Percentiles rank a stretch among this genome's conserved stretches.
Evolutionary conservation across 768 basidiomycete species (phyloP).

Genomic region (Cyclocybe cylindracea): DNA sequence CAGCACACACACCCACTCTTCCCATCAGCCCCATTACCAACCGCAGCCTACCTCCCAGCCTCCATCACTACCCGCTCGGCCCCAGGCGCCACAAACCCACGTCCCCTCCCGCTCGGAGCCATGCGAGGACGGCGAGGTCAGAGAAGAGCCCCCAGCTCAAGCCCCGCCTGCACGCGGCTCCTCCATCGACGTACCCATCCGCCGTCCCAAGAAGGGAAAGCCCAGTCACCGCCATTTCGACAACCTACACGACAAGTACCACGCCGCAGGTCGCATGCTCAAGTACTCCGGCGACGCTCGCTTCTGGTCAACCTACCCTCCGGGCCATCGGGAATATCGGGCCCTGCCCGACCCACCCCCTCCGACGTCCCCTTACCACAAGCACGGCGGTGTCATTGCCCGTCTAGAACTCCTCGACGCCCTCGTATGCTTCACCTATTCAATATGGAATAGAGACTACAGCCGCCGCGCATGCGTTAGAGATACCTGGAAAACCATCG

Average conservation of each 20-base stretch:
- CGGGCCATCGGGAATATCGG: constrained; percentile 63
- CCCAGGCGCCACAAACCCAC: constrained; percentile 20
- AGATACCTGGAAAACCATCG: constrained; percentile 69
- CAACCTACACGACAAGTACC: constrained; percentile 68
- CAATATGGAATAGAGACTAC: constrained; percentile 79
- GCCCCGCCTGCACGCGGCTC: constrained; percentile 23
- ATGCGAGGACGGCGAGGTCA: constrained; percentile 56
- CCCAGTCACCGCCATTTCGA: constrained; percentile 50
- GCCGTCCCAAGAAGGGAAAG: constrained; percentile 66
- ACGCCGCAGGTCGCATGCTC: constrained; percentile 67
- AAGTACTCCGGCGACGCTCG: constrained; percentile 85
- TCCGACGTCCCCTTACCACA: constrained; percentile 70
- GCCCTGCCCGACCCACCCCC: constrained; percentile 65
- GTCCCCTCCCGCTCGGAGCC: constrained; percentile 40
- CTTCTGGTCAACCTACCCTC: constrained; percentile 72
- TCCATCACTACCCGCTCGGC: constrained; percentile 24
- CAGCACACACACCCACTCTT: constrained; percentile 25
- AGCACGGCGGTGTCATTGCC: constrained; percentile 73
- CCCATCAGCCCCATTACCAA: constrained; percentile 25
- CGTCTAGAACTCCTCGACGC: constrained; percentile 81
- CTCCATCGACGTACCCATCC: constrained; percentile 53
- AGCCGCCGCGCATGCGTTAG: constrained; percentile 52
- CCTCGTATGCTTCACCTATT: constrained; percentile 80
- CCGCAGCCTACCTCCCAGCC: constrained; percentile 24
- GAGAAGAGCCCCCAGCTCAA: constrained; percentile 40